Base-by-base conservation (phyloP, 257 asterid genomes). In the Coffea eugenioides region DNA sequence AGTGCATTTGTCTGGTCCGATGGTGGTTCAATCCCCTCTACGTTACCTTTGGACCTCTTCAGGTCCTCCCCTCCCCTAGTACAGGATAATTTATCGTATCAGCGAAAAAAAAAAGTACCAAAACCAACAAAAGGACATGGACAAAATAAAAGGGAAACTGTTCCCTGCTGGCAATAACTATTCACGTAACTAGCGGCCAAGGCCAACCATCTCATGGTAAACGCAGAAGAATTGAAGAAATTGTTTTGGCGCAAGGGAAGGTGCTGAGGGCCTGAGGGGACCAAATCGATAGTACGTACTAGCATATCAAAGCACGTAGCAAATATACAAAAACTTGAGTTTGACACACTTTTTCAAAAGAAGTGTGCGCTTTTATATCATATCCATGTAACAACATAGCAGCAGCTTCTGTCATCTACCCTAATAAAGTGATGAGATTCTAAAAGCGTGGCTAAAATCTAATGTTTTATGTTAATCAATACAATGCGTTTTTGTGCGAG, bases 231-330 rank as follows among this genome's bases (percentile, higher is more conserved):
- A 31, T 31, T 31, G 34, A 31, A 31, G 34, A 46, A 23, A 3
- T 71, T 71, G 75, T 71, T 45, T 49, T 25, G 76, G 76, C 43
- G 76, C 13, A 64, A 72, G 64, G 36, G 49, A 48, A n/a, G 25
- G n/a, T 14, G 43, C 1, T 6, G 76, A 62, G 43, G 76, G 62
- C 49, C 64, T 45, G 51, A 69, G 76, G 76, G 76, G 62, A 49
- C 64, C 76, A 72, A 69, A 21, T 43, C 36, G 56, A 43, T 70
- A 45, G 56, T 3, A 51, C 18, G 56, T 3, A 51, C 18, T 13
- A 51, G 62, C 10, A 21, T 6, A 43, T 23, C 56, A 27, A 43
- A 43, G 21, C 45, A 66, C 16, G 31, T 1, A 14, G 71, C 43
- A 34, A 66, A 31, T 12, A 45, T 34, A 31, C 71, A 66, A 66